Conservation (phyloP, 305 asterid species). For the Solanum hybrid region DNA sequence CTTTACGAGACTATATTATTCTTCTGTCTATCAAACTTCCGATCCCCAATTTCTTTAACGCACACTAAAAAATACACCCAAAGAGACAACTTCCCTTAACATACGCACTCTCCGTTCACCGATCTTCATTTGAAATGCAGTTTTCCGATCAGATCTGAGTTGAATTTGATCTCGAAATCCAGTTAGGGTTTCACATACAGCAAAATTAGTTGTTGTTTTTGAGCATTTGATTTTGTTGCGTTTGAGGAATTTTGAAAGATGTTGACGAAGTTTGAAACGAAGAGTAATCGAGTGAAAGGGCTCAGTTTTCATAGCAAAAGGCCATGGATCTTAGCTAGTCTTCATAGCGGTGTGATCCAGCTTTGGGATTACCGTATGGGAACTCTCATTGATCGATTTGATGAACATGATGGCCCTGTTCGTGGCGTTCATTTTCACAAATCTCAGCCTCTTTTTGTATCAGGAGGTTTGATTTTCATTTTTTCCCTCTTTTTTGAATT, state of each 20-base stretch:
- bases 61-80: not conserved
- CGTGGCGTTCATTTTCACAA: constrained; percentile 90
- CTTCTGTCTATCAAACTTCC: not conserved
- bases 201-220: not conserved
- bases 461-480: constrained; percentile 56
- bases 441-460: constrained; percentile 87
- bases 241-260: constrained; percentile 23
- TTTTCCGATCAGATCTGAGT: constrained; percentile 2
- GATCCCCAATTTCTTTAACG: constrained; percentile 2
- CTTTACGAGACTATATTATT: not conserved
- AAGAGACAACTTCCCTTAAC: not conserved
- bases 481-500: not conserved
- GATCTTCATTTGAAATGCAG: not conserved
- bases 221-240: not conserved
- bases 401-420: constrained; percentile 95
- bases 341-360: constrained; percentile 96
- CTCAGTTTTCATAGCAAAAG: constrained; percentile 84
- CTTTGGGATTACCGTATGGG: constrained; percentile 98
- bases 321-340: constrained; percentile 98
- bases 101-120: not conserved
- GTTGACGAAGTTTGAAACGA: constrained; percentile 93
- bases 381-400: constrained; percentile 88
- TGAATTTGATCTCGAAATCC: not conserved
- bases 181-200: not conserved
- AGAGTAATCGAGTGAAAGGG: constrained; percentile 93